Conservation (phyloP, 2,329 filamentous ascomycete species). For the Cordyceps cateniannulata region DNA sequence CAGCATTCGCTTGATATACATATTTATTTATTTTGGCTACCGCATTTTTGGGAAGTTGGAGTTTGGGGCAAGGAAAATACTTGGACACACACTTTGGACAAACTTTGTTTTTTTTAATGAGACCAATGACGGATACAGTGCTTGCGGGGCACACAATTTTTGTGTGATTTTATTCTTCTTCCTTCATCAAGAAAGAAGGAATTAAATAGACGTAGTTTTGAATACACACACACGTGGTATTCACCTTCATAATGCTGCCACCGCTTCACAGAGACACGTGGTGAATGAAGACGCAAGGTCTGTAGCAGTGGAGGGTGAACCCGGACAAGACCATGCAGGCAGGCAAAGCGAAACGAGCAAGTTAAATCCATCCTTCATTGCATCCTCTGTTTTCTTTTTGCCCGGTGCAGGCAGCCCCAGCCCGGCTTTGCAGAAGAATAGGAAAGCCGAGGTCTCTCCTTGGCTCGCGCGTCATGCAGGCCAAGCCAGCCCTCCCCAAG, state of each 20-base stretch:
- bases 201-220: background rate
- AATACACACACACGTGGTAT: no score
- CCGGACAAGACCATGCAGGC: background rate
- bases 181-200: background rate
- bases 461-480: no score
- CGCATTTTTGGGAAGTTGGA: background rate
- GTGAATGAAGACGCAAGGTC: background rate
- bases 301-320: background rate
- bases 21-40: background rate
- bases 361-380: background rate
- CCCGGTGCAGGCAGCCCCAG: background rate
- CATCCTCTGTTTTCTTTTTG: background rate
- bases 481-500: no score
- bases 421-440: no score
- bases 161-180: background rate
- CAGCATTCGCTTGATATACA: no score
- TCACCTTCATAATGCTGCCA: no score
- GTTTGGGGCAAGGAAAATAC: background rate
- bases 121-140: background rate
- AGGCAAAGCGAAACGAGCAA: background rate
- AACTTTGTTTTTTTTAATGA: background rate
- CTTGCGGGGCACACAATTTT: background rate
- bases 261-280: no score
- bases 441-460: no score
- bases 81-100: no score